Percentiles rank a stretch among this genome's conserved stretches.
phyloP scores from a whole-genome alignment of 495 filamentous ascomycete genomes.

The Articulospora tetracladia region DNA sequence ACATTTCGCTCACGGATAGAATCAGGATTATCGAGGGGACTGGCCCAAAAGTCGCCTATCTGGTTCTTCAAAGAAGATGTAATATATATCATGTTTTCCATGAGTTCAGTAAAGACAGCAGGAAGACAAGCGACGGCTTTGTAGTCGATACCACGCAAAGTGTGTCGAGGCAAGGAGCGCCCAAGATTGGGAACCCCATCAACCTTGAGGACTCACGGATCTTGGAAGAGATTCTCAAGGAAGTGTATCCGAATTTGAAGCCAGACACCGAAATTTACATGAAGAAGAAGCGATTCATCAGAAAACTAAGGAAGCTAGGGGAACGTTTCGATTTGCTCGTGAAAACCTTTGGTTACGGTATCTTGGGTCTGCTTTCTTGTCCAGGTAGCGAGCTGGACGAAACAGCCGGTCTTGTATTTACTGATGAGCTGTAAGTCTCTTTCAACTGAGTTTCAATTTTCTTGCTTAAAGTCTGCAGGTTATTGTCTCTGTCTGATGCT shows the following conservation, averaged over 20 bases:
- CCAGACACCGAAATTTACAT: not conserved
- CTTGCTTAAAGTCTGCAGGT: not conserved
- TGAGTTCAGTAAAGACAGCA: not conserved
- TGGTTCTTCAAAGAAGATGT: not conserved
- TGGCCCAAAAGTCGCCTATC: not conserved
- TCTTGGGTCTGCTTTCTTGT: not conserved
- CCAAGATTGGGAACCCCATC: not conserved
- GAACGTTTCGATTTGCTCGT: slow-evolving; percentile 4
- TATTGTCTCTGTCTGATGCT: not conserved
- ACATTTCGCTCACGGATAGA: not conserved
- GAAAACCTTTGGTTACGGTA: slow-evolving; percentile 1
- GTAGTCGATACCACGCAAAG: not conserved
- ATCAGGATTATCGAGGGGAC: not conserved
- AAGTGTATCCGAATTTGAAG: not conserved
- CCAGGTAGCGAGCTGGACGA: not conserved
- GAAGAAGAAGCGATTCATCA: not conserved
- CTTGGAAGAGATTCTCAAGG: not conserved
- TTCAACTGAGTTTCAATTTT: not conserved
- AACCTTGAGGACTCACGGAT: not conserved
- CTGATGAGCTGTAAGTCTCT: not conserved
- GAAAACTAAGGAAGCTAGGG: not conserved
- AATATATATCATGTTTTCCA: slow-evolving; percentile 1
- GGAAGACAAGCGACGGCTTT: slow-evolving; percentile 6
- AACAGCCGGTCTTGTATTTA: not conserved
- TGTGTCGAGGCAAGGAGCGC: not conserved